Evolutionary conservation across 1,284 basidiomycete species (phyloP).

Genomic region (Sanghuangporus weigelae): DNA sequence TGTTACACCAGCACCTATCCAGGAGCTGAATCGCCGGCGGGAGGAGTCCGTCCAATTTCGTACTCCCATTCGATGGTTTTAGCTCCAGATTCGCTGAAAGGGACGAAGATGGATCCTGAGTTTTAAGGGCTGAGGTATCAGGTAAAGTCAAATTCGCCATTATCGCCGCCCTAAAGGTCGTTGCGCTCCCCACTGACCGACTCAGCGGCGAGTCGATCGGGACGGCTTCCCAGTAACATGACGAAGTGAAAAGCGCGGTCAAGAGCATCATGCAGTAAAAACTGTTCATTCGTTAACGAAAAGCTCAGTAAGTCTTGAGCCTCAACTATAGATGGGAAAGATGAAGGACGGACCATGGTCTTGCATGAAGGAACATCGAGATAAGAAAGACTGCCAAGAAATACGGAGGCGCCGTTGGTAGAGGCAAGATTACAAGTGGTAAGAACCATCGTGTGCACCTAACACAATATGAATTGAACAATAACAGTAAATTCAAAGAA

Average conservation of each 20-base stretch:
- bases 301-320: neutral
- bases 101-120: neutral
- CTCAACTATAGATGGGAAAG: neutral
- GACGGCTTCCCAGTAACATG: conserved; percentile 81
- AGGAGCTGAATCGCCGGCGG: conserved; percentile 52
- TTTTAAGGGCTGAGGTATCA: neutral
- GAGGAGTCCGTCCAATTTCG: conserved; percentile 26
- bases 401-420: conserved; percentile 73
- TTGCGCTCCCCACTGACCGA: conserved; percentile 54
- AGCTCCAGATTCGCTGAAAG: neutral
- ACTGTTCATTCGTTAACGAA: conserved; percentile 33
- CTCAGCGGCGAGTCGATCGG: conserved; percentile 56
- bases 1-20: conserved; percentile 79
- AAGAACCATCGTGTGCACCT: conserved; percentile 84
- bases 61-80: conserved; percentile 23
- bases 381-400: conserved; percentile 70
- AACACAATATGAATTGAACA: neutral
- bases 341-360: conserved; percentile 58
- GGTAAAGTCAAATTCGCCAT: conserved; percentile 32
- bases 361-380: conserved; percentile 68
- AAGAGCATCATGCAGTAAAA: conserved; percentile 81
- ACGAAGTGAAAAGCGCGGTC: conserved; percentile 71
- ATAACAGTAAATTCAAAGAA: neutral
- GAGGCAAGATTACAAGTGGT: conserved; percentile 65
- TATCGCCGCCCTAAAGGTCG: conserved; percentile 62